phyloP scores from a whole-genome alignment of 2,329 filamentous ascomycete species.

The Cladophialophora immunda region DNA sequence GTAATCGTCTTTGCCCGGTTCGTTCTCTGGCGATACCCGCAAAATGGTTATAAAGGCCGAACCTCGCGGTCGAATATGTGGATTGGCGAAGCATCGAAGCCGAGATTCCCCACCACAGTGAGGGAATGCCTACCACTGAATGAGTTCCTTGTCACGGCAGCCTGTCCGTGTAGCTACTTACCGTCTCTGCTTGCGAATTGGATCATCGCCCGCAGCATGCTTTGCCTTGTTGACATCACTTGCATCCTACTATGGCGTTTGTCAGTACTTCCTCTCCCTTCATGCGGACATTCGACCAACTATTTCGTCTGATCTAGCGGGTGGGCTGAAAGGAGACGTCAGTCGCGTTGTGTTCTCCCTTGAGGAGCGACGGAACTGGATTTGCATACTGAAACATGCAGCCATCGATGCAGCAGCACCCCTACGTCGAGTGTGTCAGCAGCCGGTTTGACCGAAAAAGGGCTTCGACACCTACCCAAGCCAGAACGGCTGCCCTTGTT shows the following conservation, averaged over 20 bases:
- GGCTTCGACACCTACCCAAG: slow-evolving; percentile 27
- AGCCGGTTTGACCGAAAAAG: slow-evolving; percentile 5
- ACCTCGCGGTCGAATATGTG: slow-evolving; percentile 34
- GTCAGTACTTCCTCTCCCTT: background rate
- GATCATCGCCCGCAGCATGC: slow-evolving; percentile 32
- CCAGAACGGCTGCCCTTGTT: slow-evolving; percentile 34
- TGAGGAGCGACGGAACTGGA: background rate
- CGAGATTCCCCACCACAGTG: slow-evolving; percentile 34
- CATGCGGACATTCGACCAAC: slow-evolving; percentile 11
- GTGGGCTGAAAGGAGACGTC: slow-evolving; percentile 27
- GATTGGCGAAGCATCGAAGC: slow-evolving; percentile 36
- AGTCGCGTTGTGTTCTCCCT: background rate
- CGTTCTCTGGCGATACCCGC: slow-evolving; percentile 23
- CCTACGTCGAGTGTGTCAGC: slow-evolving; percentile 16
- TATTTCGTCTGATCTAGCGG: slow-evolving; percentile 37
- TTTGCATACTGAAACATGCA: slow-evolving; percentile 33
- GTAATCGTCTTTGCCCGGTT: slow-evolving; percentile 24
- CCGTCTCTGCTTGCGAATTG: slow-evolving; percentile 34
- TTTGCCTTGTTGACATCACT: slow-evolving; percentile 31
- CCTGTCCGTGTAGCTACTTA: background rate
- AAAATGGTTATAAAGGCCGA: slow-evolving; percentile 34
- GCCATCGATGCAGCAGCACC: slow-evolving; percentile 34
- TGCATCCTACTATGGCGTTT: slow-evolving; percentile 31
- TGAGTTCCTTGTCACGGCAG: slow-evolving; percentile 10
- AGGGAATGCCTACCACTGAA: slow-evolving; percentile 24